Evolutionary conservation across 2,329 filamentous ascomycete genomes (phyloP), one percentile per base, ranked within the genome.

Genomic region (Claviceps citrina): DNA sequence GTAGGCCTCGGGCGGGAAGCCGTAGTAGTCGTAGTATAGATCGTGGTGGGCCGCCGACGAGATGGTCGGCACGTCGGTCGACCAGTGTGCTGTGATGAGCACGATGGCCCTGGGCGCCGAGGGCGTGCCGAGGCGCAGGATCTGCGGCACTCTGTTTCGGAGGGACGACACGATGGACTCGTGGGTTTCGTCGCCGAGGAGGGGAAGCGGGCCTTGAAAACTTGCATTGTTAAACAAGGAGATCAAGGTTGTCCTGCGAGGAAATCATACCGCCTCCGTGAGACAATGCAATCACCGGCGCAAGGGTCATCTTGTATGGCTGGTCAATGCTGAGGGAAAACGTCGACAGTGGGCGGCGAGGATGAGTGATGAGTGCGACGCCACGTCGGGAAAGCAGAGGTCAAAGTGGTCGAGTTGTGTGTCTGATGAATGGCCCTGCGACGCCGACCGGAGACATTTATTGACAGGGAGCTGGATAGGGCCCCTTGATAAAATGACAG

Each of bases 61-160:
- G 43, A 78, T 67, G 31, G 62, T 66, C 1, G 72, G 71, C 7
- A 54, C 54, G 12, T 46, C 35, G 3, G 66, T 66, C 2, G 63
- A 64, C 73, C 72, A 76, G 56, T 76, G 72, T 4, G 73, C 72
- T 0, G 73, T 76, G 12, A 76, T 62, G 25, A 76, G 56, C 8
- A 75, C 58, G 34, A 76, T 73, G 19, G 68, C 72, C 8, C 60
- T 59, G 0, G 65, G 67, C 10, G 66, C 61, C 1, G 67, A 57
- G 1, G 66, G 52, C 0, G 70, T 71, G 30, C 65, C 62, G 2
- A 78, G 63, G 46, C 65, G 62, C 35, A 78, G 65, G 38, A 78
- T 63, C 49, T 66, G 57, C 37, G 74, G 73, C 6, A 77, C 66
- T 8, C 64, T 62, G 4, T 62, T 66, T 41, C 63, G 62, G 43